A percentile compares a stretch with the other conserved stretches of the same genome.
These are phyloP conservation scores for Solanum etuberosum DNA, from an alignment of 257 asterid genomes.

Conservation along the genomic window DNA sequence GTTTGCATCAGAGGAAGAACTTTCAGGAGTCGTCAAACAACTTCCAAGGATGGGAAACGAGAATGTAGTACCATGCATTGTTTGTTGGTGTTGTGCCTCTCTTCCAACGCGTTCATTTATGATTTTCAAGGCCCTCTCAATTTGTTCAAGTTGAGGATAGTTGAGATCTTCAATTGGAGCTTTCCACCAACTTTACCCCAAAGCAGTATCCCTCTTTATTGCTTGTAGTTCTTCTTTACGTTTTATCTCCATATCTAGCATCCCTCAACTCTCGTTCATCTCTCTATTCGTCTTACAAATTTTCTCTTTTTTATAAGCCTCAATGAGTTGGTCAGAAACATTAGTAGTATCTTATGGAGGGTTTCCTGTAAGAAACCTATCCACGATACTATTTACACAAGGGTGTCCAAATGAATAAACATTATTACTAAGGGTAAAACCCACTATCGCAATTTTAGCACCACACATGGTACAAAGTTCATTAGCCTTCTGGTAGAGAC, in stretches of 20 bases:
- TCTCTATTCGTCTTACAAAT: constrained; percentile 13
- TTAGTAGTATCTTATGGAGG: not conserved
- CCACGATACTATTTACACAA: constrained; percentile 8
- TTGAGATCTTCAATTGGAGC: not conserved
- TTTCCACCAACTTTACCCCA: constrained; percentile 11
- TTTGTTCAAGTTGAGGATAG: not conserved
- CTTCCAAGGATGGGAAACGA: not conserved
- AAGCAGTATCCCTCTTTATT: not conserved
- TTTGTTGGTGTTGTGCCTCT: not conserved
- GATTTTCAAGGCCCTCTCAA: not conserved
- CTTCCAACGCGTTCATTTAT: not conserved
- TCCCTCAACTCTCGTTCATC: constrained; percentile 13
- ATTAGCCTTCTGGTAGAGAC: constrained; percentile 61
- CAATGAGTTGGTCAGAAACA: not conserved
- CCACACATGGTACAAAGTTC: constrained; percentile 54
- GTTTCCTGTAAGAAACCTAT: not conserved
- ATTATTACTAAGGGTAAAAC: constrained; percentile 38
- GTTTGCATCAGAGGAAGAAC: not conserved
- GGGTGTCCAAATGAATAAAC: constrained; percentile 52
- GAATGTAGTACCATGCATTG: not conserved
- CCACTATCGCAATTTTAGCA: constrained; percentile 30
- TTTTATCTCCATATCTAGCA: constrained; percentile 13
- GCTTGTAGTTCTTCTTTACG: constrained; percentile 4
- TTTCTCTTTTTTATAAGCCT: too few species aligned
- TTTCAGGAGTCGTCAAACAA: not conserved